Percentiles rank a stretch among this genome's conserved stretches.
Conservation (phyloP, 805 yeast species). For the Kuraishia cidri region DNA sequence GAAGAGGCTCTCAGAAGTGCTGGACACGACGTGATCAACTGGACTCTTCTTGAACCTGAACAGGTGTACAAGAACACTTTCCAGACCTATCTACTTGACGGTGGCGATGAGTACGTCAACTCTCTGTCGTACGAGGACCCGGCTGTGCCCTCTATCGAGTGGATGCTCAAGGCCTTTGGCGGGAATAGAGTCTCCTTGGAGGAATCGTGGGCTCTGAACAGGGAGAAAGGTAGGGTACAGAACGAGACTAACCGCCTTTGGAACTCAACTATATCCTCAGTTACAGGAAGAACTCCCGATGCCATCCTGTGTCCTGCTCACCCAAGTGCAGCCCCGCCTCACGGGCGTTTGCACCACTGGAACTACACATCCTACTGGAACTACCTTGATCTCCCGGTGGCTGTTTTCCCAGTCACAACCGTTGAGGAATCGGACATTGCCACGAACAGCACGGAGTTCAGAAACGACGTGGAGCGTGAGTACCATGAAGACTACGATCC, state of each 20-base stretch:
- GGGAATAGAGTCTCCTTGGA: conserved; percentile 28
- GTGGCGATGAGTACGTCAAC: conserved; percentile 18
- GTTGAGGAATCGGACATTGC: conserved; percentile 24
- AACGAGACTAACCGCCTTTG: conserved; percentile 35
- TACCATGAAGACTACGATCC: conserved; percentile 33
- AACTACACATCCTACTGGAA: conserved; percentile 68
- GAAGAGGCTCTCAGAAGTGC: conserved; percentile 20
- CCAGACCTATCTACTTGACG: conserved; percentile 34
- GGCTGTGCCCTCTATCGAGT: conserved; percentile 12
- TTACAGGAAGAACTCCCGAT: conserved; percentile 49
- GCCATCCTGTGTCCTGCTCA: conserved; percentile 55
- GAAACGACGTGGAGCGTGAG: conserved; percentile 20
- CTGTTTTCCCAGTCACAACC: conserved; percentile 45
- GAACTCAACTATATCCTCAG: conserved; percentile 38
- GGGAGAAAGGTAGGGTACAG: conserved; percentile 48
- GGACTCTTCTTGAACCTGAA: conserved; percentile 34
- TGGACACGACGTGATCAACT: conserved; percentile 43
- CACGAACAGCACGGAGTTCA: conserved; percentile 9
- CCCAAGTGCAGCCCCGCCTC: conserved; percentile 59
- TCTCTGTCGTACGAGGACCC: conserved; percentile 18
- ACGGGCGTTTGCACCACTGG: conserved; percentile 56
- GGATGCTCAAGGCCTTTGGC: conserved; percentile 38
- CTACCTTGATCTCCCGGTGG: conserved; percentile 55
- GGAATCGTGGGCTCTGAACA: conserved; percentile 46
- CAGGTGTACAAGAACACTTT: conserved; percentile 21